A percentile compares a stretch with the other conserved stretches of the same genome.
Evolutionary conservation across 495 filamentous ascomycete genomes (phyloP).

Genomic region (Niebla homalea): DNA sequence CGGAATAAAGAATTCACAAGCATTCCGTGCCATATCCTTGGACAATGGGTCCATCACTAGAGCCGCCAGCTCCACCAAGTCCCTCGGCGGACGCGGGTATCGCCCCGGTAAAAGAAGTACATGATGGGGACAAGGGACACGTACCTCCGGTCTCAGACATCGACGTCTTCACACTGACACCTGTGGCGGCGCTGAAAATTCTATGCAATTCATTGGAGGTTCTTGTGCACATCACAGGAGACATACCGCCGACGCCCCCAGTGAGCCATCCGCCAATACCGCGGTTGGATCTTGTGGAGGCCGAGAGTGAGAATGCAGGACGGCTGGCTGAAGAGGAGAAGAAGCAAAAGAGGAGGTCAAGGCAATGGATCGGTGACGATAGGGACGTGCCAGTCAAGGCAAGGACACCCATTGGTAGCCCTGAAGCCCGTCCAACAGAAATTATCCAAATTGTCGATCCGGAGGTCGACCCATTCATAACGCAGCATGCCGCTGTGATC

Average conservation of each 20-base stretch:
- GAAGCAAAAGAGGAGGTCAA: neutral
- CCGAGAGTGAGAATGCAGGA: constrained; percentile 42
- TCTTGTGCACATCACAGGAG: constrained; percentile 56
- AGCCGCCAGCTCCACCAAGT: constrained; percentile 16
- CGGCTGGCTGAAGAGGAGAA: constrained; percentile 5
- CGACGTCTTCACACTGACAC: constrained; percentile 60
- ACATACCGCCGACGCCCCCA: constrained; percentile 63
- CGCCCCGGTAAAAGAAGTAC: constrained; percentile 4
- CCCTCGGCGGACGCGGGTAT: constrained; percentile 19
- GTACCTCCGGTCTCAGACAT: constrained; percentile 15
- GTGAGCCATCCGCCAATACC: constrained; percentile 45
- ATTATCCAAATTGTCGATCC: constrained; percentile 39
- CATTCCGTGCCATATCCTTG: too few species aligned
- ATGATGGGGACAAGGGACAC: constrained; percentile 8
- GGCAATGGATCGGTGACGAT: constrained; percentile 18
- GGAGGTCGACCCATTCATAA: constrained; percentile 45
- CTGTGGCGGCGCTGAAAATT: constrained; percentile 65
- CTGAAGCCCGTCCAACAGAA: constrained; percentile 28
- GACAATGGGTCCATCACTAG: neutral
- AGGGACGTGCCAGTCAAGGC: constrained; percentile 30
- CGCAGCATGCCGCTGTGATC: constrained; percentile 68
- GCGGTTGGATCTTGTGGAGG: constrained; percentile 39
- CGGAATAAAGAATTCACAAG: too few species aligned
- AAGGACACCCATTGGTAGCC: constrained; percentile 30
- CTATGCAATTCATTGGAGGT: constrained; percentile 59